A percentile compares a stretch with the other conserved stretches of the same genome.
phyloP scores from a whole-genome alignment of 2,329 filamentous ascomycete genomes.

The Arthrobotrys sphaeroides region DNA sequence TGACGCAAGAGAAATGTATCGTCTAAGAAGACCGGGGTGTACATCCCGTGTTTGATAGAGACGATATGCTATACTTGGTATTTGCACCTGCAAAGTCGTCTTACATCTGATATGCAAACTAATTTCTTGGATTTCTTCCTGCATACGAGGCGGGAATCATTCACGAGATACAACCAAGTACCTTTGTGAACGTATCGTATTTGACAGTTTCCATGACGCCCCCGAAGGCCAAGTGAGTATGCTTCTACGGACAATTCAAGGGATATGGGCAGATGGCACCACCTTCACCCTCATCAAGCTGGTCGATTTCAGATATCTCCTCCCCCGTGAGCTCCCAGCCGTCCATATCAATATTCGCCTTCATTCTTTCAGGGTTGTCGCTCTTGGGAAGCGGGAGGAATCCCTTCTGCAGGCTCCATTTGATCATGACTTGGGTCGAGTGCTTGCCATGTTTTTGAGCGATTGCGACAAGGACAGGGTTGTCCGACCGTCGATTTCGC shows the following conservation, averaged over 20 bases:
- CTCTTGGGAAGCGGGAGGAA: slow-evolving; percentile 80
- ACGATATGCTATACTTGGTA: not conserved
- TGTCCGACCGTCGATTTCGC: slow-evolving; percentile 74
- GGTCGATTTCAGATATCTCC: slow-evolving; percentile 71
- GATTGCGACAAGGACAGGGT: slow-evolving; percentile 72
- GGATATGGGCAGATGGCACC: slow-evolving; percentile 47
- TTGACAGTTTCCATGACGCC: not conserved
- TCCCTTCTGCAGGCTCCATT: slow-evolving; percentile 80
- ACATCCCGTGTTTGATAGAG: not conserved
- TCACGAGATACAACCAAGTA: not conserved
- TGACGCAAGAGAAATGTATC: not conserved
- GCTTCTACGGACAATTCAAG: slow-evolving; percentile 27
- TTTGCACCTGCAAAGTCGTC: not conserved
- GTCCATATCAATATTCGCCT: slow-evolving; percentile 72
- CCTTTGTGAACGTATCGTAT: not conserved
- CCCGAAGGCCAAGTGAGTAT: not conserved
- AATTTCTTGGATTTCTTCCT: not conserved
- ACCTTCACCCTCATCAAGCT: slow-evolving; percentile 68
- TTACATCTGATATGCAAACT: not conserved
- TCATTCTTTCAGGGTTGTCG: slow-evolving; percentile 69
- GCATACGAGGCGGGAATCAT: not conserved
- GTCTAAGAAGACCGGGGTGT: not conserved
- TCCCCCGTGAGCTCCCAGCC: slow-evolving; percentile 70
- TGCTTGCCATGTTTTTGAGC: slow-evolving; percentile 75
- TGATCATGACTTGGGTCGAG: slow-evolving; percentile 77